These are phyloP conservation scores for Leccinellum luteum DNA, from an alignment of 768 basidiomycete species.

Conservation along the genomic window DNA sequence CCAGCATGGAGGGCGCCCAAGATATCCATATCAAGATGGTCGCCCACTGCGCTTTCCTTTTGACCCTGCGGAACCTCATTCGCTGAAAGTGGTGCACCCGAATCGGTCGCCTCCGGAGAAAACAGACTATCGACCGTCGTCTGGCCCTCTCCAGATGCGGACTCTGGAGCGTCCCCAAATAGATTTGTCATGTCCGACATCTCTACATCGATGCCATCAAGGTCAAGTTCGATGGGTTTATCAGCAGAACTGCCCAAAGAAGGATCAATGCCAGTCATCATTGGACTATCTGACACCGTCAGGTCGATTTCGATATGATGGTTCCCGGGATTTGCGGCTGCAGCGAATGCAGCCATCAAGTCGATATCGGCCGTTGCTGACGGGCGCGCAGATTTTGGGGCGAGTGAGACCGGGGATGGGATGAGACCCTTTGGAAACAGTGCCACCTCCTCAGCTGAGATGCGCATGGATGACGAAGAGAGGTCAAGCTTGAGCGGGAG, in stretches of 20 bases:
- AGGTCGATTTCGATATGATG: constrained; percentile 56
- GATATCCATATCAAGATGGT: constrained; percentile 34
- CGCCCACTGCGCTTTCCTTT: constrained; percentile 17
- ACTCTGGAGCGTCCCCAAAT: constrained; percentile 49
- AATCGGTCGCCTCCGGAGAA: constrained; percentile 40
- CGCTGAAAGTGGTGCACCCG: constrained; percentile 15
- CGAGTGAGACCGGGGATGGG: constrained; percentile 74
- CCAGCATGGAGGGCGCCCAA: constrained; percentile 34
- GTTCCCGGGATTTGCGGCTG: constrained; percentile 32
- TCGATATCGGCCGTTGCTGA: constrained; percentile 57
- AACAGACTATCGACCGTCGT: constrained; percentile 48
- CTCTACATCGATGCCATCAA: constrained; percentile 67
- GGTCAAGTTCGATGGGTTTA: constrained; percentile 78
- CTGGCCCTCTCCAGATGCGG: constrained; percentile 34
- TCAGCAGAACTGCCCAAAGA: constrained; percentile 63
- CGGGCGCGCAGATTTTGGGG: constrained; percentile 73
- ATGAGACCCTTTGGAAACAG: constrained; percentile 59
- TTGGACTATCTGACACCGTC: constrained; percentile 41
- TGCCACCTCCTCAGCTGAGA: constrained; percentile 61
- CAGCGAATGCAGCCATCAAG: constrained; percentile 61
- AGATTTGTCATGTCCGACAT: constrained; percentile 49
- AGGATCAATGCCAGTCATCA: constrained; percentile 31
- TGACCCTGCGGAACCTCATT: constrained; percentile 14
- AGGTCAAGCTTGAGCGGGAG: constrained; percentile 79
- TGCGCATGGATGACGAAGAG: constrained; percentile 62